Conservation (phyloP, 352 stramenopile genomes). For the Peronosclerospora sorghi region DNA sequence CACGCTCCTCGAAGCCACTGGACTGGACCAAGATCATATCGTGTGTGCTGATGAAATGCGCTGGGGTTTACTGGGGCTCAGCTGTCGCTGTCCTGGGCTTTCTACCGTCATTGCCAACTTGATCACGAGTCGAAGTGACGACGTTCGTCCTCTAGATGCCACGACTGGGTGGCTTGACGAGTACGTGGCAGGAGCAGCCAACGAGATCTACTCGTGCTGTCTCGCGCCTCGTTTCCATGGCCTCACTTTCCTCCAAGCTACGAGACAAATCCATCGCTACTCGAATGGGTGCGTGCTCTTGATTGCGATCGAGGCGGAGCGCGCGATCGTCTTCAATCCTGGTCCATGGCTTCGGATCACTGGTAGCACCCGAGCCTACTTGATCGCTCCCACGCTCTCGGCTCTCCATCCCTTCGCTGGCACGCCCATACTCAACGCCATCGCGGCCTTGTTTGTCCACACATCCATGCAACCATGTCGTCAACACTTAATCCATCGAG, state of each 20-base stretch:
- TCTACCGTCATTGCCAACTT: slow-evolving; percentile 81
- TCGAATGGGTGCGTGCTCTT: slow-evolving; percentile 64
- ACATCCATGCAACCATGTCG: slow-evolving; percentile 23
- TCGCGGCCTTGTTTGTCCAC: slow-evolving; percentile 22
- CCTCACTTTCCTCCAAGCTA: slow-evolving; percentile 65
- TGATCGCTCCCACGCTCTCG: slow-evolving; percentile 65
- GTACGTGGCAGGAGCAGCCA: slow-evolving; percentile 65
- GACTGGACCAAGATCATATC: slow-evolving; percentile 55
- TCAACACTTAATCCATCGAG: slow-evolving; percentile 34
- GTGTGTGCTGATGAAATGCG: slow-evolving; percentile 77
- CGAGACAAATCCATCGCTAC: slow-evolving; percentile 53
- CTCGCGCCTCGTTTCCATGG: slow-evolving; percentile 46
- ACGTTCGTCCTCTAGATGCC: slow-evolving; percentile 11
- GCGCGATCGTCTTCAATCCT: slow-evolving; percentile 66
- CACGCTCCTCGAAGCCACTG: slow-evolving; percentile 60
- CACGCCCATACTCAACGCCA: slow-evolving; percentile 11
- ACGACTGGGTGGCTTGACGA: slow-evolving; percentile 51
- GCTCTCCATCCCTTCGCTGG: slow-evolving; percentile 38
- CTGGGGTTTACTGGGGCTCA: slow-evolving; percentile 76
- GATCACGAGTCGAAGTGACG: slow-evolving; percentile 59
- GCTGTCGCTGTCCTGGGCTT: slow-evolving; percentile 65
- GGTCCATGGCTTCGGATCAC: slow-evolving; percentile 46
- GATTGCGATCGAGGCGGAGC: slow-evolving; percentile 59
- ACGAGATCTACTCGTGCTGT: slow-evolving; percentile 73
- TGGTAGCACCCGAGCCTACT: slow-evolving; percentile 45